These are phyloP conservation scores for Cynara cardunculus DNA, from an alignment of 129 eudicot genomes.

Conservation along the genomic window DNA sequence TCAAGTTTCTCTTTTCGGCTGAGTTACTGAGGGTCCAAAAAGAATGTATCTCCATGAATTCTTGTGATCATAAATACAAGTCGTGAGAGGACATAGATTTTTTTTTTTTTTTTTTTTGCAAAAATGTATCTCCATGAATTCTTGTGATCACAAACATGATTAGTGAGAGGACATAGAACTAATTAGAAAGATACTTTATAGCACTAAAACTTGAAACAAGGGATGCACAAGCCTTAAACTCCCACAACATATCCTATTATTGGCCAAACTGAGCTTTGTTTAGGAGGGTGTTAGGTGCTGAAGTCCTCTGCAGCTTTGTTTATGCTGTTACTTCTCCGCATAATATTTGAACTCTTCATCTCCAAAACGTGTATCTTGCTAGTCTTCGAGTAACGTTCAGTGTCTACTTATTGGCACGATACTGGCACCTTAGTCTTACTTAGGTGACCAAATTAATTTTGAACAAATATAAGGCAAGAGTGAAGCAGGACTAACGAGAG, in stretches of 20 bases:
- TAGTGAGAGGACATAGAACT: not conserved
- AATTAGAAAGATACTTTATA: not conserved
- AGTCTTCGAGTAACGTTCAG: not conserved
- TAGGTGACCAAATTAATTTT: not conserved
- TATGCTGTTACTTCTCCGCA: not conserved
- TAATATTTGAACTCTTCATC: not conserved
- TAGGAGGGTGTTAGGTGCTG: not conserved
- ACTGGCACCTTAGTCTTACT: not conserved
- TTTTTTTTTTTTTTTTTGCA: not conserved
- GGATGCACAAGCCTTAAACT: not conserved
- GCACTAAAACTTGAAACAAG: not conserved
- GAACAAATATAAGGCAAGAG: conserved; percentile 6
- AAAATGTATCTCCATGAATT: not conserved
- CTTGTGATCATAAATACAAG: not conserved
- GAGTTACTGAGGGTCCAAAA: not conserved
- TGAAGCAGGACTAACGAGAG: conserved; percentile 7
- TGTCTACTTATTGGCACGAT: not conserved
- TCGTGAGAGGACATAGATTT: not conserved
- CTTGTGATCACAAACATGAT: not conserved
- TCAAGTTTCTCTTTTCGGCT: not conserved
- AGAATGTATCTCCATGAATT: not conserved
- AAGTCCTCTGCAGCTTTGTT: not conserved
- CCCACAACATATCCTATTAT: not conserved
- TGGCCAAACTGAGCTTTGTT: not conserved
- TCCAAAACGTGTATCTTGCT: not conserved